Evolutionary conservation across 164 flowering plant species (phyloP).

Genomic region (Vitis rupestris): DNA sequence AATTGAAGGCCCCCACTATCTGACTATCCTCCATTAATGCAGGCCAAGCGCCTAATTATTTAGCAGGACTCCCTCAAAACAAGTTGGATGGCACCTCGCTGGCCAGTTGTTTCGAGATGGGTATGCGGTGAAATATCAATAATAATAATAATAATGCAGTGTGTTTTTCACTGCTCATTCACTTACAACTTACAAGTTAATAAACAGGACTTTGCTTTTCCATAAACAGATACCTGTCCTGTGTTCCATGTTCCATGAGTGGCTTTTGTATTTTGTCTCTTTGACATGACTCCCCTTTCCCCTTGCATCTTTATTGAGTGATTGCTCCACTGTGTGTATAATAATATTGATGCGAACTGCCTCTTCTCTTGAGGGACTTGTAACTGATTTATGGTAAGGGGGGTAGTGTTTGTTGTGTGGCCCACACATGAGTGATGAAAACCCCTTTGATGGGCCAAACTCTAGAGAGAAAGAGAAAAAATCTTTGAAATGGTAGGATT

Average conservation of each 20-base stretch:
- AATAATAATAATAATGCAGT: no score
- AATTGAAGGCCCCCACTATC: not conserved
- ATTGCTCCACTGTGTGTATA: no score
- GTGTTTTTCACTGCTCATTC: no score
- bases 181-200: not conserved
- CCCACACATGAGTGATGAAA: not conserved
- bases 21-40: no score
- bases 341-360: not conserved
- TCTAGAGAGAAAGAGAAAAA: not conserved
- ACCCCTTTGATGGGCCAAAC: not conserved
- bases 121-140: no score
- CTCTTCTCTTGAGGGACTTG: not conserved
- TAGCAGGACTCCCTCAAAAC: not conserved
- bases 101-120: not conserved
- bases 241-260: not conserved
- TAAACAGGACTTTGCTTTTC: not conserved
- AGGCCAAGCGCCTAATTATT: not conserved
- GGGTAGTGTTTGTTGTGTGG: not conserved
- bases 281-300: conserved; percentile 10
- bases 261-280: not conserved
- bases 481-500: conserved; percentile 4
- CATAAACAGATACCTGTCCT: conserved; percentile 5
- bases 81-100: not conserved
- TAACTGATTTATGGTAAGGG: not conserved
- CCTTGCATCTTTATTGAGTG: no score